These are phyloP conservation scores for Moringa oleifera DNA, from an alignment of 345 rosid genomes.

Conservation along the genomic window DNA sequence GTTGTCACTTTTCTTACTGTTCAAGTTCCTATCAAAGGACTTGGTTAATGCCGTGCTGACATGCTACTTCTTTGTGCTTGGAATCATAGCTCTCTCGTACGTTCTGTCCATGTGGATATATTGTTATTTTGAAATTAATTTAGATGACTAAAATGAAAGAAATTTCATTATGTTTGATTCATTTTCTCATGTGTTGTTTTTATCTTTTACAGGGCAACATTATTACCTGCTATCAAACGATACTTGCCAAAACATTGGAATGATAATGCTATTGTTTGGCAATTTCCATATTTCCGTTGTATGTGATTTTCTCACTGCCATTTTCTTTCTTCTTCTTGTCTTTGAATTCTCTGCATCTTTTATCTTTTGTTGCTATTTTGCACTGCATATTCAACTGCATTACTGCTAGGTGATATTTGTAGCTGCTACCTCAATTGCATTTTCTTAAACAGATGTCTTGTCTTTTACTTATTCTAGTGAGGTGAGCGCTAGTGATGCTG, in stretches of 20 bases:
- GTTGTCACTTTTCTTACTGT: slow-evolving; percentile 84
- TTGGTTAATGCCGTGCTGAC: slow-evolving; percentile 95
- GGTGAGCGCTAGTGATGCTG: neutral
- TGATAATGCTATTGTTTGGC: slow-evolving; percentile 70
- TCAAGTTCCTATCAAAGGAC: slow-evolving; percentile 94
- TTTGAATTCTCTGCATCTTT: neutral
- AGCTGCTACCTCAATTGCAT: neutral
- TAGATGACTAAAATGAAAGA: neutral
- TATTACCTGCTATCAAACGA: slow-evolving; percentile 71
- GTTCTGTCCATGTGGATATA: slow-evolving; percentile 31
- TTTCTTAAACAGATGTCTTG: neutral
- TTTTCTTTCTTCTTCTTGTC: no score
- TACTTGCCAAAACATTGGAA: slow-evolving; percentile 84
- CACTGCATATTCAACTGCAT: neutral
- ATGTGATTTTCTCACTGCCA: slow-evolving; percentile 24
- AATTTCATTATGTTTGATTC: neutral
- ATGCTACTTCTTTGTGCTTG: slow-evolving; percentile 89
- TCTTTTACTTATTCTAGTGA: neutral
- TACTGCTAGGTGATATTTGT: neutral
- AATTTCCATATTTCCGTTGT: slow-evolving; percentile 73
- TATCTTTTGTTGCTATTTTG: no score
- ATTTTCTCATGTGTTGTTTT: slow-evolving; percentile 17
- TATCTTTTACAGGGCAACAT: slow-evolving; percentile 64
- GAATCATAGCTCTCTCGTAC: slow-evolving; percentile 92
- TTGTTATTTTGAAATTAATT: neutral